Base-by-base conservation (phyloP, 1,284 basidiomycete species). In the Heterobasidion annosum region DNA sequence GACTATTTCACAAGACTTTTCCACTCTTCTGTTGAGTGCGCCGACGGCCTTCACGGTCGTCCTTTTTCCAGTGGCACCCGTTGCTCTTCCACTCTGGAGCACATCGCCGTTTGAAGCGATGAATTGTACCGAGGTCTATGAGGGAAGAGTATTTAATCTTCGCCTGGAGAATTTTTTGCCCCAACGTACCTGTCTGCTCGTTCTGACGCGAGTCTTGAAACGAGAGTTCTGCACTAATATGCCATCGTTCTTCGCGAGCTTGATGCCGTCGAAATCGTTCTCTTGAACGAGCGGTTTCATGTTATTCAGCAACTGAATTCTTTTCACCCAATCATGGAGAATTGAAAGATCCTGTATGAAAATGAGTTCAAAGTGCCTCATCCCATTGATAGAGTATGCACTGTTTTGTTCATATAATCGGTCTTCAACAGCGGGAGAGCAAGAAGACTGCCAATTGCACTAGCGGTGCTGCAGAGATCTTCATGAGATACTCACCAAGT, bases 131-230 rank as follows among this genome's bases (percentile, higher is more conserved):
- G 12, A n/a, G 19, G 53, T 54, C 53, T 54, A 37, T 25, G n/a
- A 25, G 25, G 25, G 25, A 4, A 0, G 25, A 5, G 25, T 0
- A 25, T 25, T 25, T 25, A 25, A 25, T 25, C 25, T 3, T 25
- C 25, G 25, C 25, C 25, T 25, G 25, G 25, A 25, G 1, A 4
- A 5, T 5, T 25, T 3, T 25, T 25, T 25, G 25, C 25, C 25
- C 25, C 25, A 25, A 25, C 62, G 25, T 58, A 71, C 72, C 62
- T 68, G 64, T 12, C 62, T 55, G 54, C 67, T 67, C 40, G 50
- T 49, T 42, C 70, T 63, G 8, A 73, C 61, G 42, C 68, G 62
- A 12, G 62, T 72, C 48, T 68, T 71, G 58, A 67, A 75, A 2
- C 70, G 66, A 5, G 67, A 55, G 56, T 72, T 73, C 10, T 56